Conservation (phyloP, 2,329 filamentous ascomycete species). For the Neoarthrinium moseri region DNA sequence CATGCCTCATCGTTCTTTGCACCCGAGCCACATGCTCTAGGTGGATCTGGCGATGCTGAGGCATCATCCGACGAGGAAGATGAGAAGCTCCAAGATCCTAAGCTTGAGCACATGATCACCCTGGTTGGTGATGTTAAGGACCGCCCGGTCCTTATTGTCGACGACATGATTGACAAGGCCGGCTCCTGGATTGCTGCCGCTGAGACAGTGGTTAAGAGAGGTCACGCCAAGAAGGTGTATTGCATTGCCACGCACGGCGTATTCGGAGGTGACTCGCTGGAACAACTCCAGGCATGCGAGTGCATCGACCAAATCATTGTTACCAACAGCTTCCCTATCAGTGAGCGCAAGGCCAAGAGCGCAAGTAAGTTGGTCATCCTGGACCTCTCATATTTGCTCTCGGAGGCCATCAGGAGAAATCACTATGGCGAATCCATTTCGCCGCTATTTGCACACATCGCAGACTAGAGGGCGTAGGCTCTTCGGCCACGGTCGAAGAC, state of each 20-base stretch:
- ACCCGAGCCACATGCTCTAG: conserved; percentile 68
- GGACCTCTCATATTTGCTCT: conserved; percentile 82
- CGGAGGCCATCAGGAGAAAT: conserved; percentile 92
- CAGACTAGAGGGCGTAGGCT: too few species aligned
- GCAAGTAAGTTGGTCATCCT: conserved; percentile 85
- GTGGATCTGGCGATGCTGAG: conserved; percentile 81
- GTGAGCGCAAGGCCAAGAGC: conserved; percentile 66
- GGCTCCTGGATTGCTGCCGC: conserved; percentile 97
- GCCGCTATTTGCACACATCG: conserved; percentile 66
- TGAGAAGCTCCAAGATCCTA: conserved; percentile 76
- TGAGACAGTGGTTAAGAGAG: conserved; percentile 89
- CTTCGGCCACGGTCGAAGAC: too few species aligned
- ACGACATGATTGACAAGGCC: conserved; percentile 98
- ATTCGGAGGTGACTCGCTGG: conserved; percentile 85
- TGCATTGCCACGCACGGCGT: conserved; percentile 97
- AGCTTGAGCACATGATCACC: conserved; percentile 91
- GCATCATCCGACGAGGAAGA: conserved; percentile 90
- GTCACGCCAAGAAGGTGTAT: conserved; percentile 89
- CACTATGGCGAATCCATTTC: conserved; percentile 90
- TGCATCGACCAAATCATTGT: conserved; percentile 94
- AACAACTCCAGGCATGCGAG: conserved; percentile 87
- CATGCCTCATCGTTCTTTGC: conserved; percentile 79
- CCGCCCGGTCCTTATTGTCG: conserved; percentile 88
- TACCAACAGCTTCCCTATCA: conserved; percentile 95
- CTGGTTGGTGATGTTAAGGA: conserved; percentile 93